Evolutionary conservation across 352 stramenopile species (phyloP), one percentile per base, ranked within the genome.

Genomic region (Pythium aristosporum): DNA sequence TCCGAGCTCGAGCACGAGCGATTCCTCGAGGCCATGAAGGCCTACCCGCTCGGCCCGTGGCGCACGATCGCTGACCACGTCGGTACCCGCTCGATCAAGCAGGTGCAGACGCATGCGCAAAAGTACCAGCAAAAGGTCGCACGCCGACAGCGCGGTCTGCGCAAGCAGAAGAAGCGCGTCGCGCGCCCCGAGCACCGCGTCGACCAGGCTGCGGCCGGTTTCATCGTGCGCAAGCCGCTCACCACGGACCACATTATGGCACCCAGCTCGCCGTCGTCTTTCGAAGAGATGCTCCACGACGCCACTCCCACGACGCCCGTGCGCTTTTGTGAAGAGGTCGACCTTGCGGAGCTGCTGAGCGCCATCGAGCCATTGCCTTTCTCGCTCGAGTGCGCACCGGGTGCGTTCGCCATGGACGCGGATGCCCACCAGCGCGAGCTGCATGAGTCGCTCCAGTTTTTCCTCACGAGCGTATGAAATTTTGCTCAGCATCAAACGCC

Each of bases 111-210:
- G 5, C 85, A 94, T 54, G 85, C 85, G 44, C 85, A 94, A 53
- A 94, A 94, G 71, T 94, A 94, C 71, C 82, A 89, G 59, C 80
- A 92, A 65, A 94, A 94, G 70, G 85, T 94, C 53, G 79, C 86
- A 57, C 84, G 84, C 23, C 85, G 82, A n/a, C 76, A 86, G 63
- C 82, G 85, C 46, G 85, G 85, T 0, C 70, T 93, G 23, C 85
- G 85, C 51, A 93, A 93, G 81, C 78, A 93, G 67, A 91, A 93
- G 70, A 91, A 91, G 76, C 88, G 87, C 62, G 84, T 89, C 20
- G 72, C 85, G 18, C 81, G 81, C 10, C 76, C 79, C 2, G 83
- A 92, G 69, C 83, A 92, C 72, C 83, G 83, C 42, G 80, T 92
- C 10, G 83, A 92, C 58, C 67, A 81, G 25, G 69, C 83, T 42